Conservation (phyloP, 2,329 filamentous ascomycete genomes). For the Thermothelomyces thermophilus region DNA sequence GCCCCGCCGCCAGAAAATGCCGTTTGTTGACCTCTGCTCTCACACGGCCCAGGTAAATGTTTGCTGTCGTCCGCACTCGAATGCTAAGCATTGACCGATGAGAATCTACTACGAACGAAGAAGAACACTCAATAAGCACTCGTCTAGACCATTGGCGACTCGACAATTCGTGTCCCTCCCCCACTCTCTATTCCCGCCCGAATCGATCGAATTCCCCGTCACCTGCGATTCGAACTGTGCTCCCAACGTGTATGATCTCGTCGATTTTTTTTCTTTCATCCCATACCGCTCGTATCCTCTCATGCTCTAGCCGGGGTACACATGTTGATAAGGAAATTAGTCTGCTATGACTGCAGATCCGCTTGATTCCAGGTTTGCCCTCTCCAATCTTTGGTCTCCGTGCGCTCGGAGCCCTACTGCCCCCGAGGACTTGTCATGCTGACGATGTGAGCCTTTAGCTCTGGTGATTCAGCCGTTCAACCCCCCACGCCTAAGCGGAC, state of each 20-base stretch:
- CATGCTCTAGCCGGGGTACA: constrained; percentile 18
- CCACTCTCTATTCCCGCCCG: constrained; percentile 5
- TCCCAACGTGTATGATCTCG: neutral
- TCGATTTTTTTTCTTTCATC: too few species aligned
- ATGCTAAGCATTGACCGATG: constrained; percentile 19
- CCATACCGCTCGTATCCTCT: constrained; percentile 5
- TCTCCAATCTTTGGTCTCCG: constrained; percentile 4
- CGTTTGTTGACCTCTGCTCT: constrained; percentile 14
- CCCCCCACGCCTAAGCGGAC: constrained; percentile 54
- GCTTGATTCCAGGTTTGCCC: constrained; percentile 43
- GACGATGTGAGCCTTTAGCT: constrained; percentile 40
- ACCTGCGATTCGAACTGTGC: constrained; percentile 3
- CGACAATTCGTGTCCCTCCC: constrained; percentile 15
- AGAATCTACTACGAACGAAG: constrained; percentile 2
- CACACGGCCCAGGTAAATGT: constrained; percentile 11
- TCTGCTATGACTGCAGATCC: constrained; percentile 60
- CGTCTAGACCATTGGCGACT: constrained; percentile 16
- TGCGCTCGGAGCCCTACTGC: neutral
- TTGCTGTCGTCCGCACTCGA: constrained; percentile 16
- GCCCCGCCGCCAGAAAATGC: constrained; percentile 12
- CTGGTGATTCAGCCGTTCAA: constrained; percentile 57
- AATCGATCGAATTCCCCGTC: constrained; percentile 5
- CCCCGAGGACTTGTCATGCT: constrained; percentile 26
- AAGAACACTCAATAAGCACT: neutral
- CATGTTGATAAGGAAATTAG: constrained; percentile 19